Evolutionary conservation across 2,329 filamentous ascomycete genomes (phyloP), one percentile per base, ranked within the genome.

Genomic region (Ramularia collo-cygni): DNA sequence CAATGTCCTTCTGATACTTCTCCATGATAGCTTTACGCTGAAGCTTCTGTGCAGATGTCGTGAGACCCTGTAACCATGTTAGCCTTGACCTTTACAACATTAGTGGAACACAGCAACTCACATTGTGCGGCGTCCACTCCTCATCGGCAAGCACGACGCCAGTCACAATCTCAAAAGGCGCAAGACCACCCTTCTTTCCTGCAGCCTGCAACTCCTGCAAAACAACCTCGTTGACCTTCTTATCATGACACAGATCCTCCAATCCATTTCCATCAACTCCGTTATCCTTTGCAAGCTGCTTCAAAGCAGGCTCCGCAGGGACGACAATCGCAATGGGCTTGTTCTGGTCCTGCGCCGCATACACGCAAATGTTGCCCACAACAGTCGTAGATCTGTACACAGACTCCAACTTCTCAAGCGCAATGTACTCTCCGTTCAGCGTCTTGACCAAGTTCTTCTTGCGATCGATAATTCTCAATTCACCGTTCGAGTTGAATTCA

Each of bases 401-500:
- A 3, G 89, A 84, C 68, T 96, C 90, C 44, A 96, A 79, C 71
- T 83, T 95, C 71, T 96, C 90, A 3, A 98, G 76, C 15, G 90
- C 92, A 62, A 96, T 93, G 66, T 96, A 96, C 72, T 96, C 90
- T 53, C 90, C 90, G 45, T 89, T 88, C 50, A 86, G 77, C 48
- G 92, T 89, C 79, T 96, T 96, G 65, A 96, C 85, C 40, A 96
- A 72, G 67, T 96, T 96, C 81, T 96, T 96, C 78, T 95, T 89
- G 54, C 90, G 86, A 64, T 96, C 90, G 59, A 96, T 89, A 61
- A 96, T 82, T 54, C 74, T 77, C 51, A 96, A 67, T 62, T 94
- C 85, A 30, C 90, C 90, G 46, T 82, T 74, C 31, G 69, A 61
- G 63, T 90, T 81, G 56, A 90, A 92, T 62, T 95, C 85, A 56